Evolutionary conservation across 2,329 filamentous ascomycete species (phyloP).

Genomic region (Septoria petroselini): DNA sequence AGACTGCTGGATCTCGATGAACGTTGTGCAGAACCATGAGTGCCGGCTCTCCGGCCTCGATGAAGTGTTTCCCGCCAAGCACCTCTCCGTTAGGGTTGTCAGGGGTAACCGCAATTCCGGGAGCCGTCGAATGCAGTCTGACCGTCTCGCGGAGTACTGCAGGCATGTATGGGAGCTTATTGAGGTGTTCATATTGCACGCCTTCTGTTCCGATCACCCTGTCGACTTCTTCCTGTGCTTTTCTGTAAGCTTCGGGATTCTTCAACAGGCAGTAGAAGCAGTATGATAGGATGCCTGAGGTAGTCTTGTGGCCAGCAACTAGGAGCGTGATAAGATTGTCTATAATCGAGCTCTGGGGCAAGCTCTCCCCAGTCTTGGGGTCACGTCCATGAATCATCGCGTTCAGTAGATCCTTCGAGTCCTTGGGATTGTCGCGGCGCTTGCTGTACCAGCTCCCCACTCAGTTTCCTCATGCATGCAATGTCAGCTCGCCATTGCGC

Average conservation of each 20-base stretch:
- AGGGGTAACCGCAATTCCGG: slow-evolving; percentile 55
- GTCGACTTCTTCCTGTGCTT: slow-evolving; percentile 67
- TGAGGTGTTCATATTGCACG: slow-evolving; percentile 60
- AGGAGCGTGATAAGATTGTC: slow-evolving; percentile 68
- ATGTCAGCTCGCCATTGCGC: slow-evolving; percentile 56
- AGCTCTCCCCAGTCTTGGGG: slow-evolving; percentile 62
- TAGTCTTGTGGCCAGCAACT: slow-evolving; percentile 66
- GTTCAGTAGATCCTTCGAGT: slow-evolving; percentile 64
- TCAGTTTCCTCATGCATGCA: slow-evolving; percentile 53
- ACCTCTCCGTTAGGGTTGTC: slow-evolving; percentile 50
- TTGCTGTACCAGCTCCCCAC: slow-evolving; percentile 60
- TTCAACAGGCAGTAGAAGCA: slow-evolving; percentile 63
- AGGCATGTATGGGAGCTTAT: slow-evolving; percentile 63
- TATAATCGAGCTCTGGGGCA: slow-evolving; percentile 61
- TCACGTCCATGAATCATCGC: slow-evolving; percentile 68
- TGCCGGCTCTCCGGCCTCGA: slow-evolving; percentile 54
- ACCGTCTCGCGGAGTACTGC: slow-evolving; percentile 66
- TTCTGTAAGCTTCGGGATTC: slow-evolving; percentile 57
- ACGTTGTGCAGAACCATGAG: slow-evolving; percentile 51
- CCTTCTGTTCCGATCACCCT: slow-evolving; percentile 57
- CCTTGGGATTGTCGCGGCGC: slow-evolving; percentile 54
- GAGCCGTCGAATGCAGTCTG: slow-evolving; percentile 58
- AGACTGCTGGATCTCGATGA: slow-evolving; percentile 63
- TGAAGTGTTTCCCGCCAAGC: slow-evolving; percentile 59
- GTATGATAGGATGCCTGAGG: slow-evolving; percentile 64